Percentiles rank a stretch among this genome's conserved stretches.
phyloP scores from a whole-genome alignment of 352 stramenopile genomes.

The Phytophthora ohioensis region DNA sequence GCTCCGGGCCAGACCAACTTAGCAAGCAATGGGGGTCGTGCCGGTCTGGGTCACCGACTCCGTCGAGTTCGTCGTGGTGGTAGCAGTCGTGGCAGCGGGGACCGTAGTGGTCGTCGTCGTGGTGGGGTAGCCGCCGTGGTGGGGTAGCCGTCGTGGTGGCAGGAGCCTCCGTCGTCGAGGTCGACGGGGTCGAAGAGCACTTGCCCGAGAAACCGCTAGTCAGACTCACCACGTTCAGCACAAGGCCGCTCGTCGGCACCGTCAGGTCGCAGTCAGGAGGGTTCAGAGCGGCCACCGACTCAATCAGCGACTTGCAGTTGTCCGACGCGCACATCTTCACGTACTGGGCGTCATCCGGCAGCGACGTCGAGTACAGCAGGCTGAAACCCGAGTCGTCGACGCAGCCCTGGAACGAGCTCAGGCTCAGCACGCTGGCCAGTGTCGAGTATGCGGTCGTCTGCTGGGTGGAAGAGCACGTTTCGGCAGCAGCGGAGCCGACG shows the following conservation, averaged over 20 bases:
- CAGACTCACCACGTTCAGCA: slow-evolving; percentile 40
- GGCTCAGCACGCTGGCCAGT: slow-evolving; percentile 34
- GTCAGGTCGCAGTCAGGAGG: slow-evolving; percentile 45
- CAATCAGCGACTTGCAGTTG: slow-evolving; percentile 37
- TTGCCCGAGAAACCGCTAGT: slow-evolving; percentile 31
- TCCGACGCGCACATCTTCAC: slow-evolving; percentile 41
- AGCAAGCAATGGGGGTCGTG: slow-evolving; percentile 22
- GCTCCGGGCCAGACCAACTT: slow-evolving; percentile 10
- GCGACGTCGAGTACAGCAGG: slow-evolving; percentile 39
- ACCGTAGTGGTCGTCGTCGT: slow-evolving; percentile 12
- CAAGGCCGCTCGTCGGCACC: slow-evolving; percentile 40
- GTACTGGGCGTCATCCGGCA: slow-evolving; percentile 38
- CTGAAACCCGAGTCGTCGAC: slow-evolving; percentile 42
- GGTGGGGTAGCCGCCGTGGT: slow-evolving; percentile 8
- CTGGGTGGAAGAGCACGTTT: slow-evolving; percentile 25
- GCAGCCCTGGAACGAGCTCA: slow-evolving; percentile 37
- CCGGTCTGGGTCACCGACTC: slow-evolving; percentile 13
- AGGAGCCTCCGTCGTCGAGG: slow-evolving; percentile 9
- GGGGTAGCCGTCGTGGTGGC: slow-evolving; percentile 8
- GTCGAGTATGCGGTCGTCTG: slow-evolving; percentile 42
- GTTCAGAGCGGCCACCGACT: slow-evolving; percentile 30
- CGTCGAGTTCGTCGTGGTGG: slow-evolving; percentile 28
- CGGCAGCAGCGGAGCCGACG: slow-evolving; percentile 26
- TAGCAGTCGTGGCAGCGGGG: slow-evolving; percentile 17
- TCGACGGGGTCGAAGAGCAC: slow-evolving; percentile 28